Percentiles rank a stretch among this genome's conserved stretches.
Evolutionary conservation across 2,329 filamentous ascomycete genomes (phyloP).

Genomic region (Colletotrichum tanaceti): DNA sequence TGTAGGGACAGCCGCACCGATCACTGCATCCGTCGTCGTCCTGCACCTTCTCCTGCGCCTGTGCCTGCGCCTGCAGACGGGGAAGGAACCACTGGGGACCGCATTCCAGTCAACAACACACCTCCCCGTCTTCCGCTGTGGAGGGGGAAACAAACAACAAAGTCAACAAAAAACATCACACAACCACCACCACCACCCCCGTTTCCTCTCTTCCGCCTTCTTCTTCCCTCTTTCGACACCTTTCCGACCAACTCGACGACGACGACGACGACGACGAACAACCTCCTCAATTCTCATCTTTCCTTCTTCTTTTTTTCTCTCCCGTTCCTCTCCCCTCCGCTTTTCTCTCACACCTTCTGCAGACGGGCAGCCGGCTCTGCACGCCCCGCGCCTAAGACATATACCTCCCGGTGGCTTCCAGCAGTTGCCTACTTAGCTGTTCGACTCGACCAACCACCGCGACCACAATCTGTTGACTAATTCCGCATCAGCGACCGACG

Average conservation of each 20-base stretch:
- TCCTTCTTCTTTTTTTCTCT: background rate
- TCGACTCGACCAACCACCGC: constrained; percentile 22
- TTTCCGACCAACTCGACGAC: constrained; percentile 14
- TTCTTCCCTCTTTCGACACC: constrained; percentile 13
- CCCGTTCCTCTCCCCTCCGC: background rate
- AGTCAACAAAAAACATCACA: constrained; percentile 38
- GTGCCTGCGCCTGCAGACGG: constrained; percentile 9
- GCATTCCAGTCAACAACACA: constrained; percentile 40
- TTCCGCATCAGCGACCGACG: constrained; percentile 12
- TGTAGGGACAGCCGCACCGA: constrained; percentile 9
- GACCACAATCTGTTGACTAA: constrained; percentile 20
- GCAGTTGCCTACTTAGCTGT: constrained; percentile 20
- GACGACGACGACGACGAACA: constrained; percentile 14
- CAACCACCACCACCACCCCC: constrained; percentile 6
- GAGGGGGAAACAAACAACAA: constrained; percentile 37
- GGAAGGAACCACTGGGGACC: constrained; percentile 27
- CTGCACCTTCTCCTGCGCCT: constrained; percentile 5
- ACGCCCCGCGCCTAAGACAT: constrained; percentile 28
- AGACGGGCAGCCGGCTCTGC: constrained; percentile 40
- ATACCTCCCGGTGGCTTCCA: background rate
- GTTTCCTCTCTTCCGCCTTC: constrained; percentile 6
- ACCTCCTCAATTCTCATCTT: constrained; percentile 17
- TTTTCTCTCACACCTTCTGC: constrained; percentile 20
- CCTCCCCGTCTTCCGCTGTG: constrained; percentile 18
- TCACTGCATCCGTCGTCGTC: constrained; percentile 15